phyloP scores from a whole-genome alignment of 1,284 basidiomycete species.

The Tausonia pullulans region DNA sequence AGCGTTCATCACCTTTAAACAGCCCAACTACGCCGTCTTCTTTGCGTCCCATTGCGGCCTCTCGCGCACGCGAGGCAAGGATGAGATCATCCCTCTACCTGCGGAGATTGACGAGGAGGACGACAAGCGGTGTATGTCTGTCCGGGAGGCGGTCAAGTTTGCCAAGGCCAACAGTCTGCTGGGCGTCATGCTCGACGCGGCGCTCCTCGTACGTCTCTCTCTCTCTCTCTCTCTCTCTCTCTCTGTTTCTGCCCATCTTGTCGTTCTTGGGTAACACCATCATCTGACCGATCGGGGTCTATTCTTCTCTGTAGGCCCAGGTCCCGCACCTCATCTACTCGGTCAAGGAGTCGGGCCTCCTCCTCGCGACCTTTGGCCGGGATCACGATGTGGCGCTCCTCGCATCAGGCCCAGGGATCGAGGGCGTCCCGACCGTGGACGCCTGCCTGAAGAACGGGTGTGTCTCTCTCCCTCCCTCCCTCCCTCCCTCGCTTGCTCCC shows the following conservation, averaged over 20 bases:
- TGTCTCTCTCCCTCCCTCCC: not conserved
- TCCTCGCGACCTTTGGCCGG: slow-evolving; percentile 67
- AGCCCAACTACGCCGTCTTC: slow-evolving; percentile 98
- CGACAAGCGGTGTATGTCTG: slow-evolving; percentile 51
- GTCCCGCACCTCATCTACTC: slow-evolving; percentile 15
- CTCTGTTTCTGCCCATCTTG: slow-evolving; percentile 3
- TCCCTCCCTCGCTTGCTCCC: not conserved
- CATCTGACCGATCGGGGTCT: not conserved
- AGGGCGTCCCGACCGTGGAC: slow-evolving; percentile 31
- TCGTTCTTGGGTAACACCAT: not conserved
- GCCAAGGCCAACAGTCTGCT: slow-evolving; percentile 87
- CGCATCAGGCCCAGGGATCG: slow-evolving; percentile 22
- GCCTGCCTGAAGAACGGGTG: slow-evolving; percentile 24
- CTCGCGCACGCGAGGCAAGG: slow-evolving; percentile 24
- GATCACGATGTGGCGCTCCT: slow-evolving; percentile 35
- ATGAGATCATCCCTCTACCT: slow-evolving; percentile 22
- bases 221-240: slow-evolving; percentile 29
- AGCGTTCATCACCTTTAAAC: slow-evolving; percentile 81
- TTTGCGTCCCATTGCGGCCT: slow-evolving; percentile 80
- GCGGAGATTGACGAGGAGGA: slow-evolving; percentile 35
- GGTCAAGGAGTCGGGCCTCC: slow-evolving; percentile 75
- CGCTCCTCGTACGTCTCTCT: slow-evolving; percentile 56
- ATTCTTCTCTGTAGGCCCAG: slow-evolving; percentile 2
- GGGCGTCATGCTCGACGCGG: slow-evolving; percentile 83
- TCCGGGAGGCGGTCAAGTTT: slow-evolving; percentile 86